Evolutionary conservation across 1,284 basidiomycete genomes (phyloP).

Genomic region (Golubevia sp.): DNA sequence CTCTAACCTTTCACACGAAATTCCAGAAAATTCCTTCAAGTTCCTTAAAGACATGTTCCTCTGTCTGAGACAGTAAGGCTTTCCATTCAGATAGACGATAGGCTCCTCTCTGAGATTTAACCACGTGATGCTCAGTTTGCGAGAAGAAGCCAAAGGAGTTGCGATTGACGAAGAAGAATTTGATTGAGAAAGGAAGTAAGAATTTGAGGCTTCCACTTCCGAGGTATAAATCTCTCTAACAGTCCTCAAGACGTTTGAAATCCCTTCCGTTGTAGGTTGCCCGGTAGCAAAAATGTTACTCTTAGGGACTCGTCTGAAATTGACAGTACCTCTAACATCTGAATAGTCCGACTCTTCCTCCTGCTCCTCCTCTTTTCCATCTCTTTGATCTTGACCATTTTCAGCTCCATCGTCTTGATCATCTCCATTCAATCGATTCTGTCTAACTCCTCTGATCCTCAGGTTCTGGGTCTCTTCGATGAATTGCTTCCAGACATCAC

Average conservation of each 20-base stretch:
- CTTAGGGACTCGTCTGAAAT: conserved; percentile 83
- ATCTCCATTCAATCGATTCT: no score
- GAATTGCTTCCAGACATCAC: conserved; percentile 57
- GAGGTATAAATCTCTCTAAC: conserved; percentile 68
- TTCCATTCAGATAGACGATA: conserved; percentile 89
- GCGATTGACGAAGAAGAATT: no score
- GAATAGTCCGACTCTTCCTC: conserved; percentile 13
- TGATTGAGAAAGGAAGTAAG: no score
- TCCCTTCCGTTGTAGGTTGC: conserved; percentile 89
- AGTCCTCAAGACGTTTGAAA: conserved; percentile 76
- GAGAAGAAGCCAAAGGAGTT: no score
- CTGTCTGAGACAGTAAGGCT: conserved; percentile 64
- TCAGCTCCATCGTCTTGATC: conserved; percentile 8
- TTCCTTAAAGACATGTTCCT: conserved; percentile 51
- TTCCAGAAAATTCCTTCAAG: conserved; percentile 55
- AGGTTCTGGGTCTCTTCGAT: conserved; percentile 17
- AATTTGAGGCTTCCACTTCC: no score
- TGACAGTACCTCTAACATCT: conserved; percentile 81
- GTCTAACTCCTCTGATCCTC: no score
- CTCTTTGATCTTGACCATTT: conserved; percentile 15
- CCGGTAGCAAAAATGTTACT: conserved; percentile 73
- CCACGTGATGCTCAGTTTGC: conserved; percentile 74
- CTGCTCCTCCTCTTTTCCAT: conserved; percentile 13
- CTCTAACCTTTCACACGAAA: conserved; percentile 46
- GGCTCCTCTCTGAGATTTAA: conserved; percentile 87